Percentiles rank a stretch among this genome's conserved stretches.
Evolutionary conservation across 441 rosid species (phyloP).

Genomic region (Geranium incanum): DNA sequence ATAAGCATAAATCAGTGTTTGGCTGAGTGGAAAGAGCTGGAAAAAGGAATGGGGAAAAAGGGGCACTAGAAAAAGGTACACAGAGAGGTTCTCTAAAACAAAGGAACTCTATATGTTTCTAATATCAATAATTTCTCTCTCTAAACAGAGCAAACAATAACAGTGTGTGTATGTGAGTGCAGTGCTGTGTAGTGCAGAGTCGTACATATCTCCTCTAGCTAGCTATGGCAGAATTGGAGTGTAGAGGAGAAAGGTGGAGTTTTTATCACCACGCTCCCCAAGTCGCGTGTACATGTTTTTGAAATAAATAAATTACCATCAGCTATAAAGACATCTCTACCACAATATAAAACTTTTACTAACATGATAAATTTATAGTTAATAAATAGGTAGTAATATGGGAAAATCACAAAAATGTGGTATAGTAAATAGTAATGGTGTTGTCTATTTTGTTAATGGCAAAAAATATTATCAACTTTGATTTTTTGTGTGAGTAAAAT

Average conservation of each 20-base stretch:
- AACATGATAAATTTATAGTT: no score
- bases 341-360: no score
- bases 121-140: not conserved
- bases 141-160: not conserved
- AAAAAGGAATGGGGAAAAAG: not conserved
- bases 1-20: not conserved
- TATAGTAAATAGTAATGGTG: no score
- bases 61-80: not conserved
- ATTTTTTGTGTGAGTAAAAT: no score
- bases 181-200: not conserved
- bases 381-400: no score
- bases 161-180: not conserved
- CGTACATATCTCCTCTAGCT: constrained; percentile 1
- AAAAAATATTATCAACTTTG: no score
- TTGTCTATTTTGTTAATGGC: no score
- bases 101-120: not conserved
- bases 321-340: no score
- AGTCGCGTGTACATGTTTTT: not conserved
- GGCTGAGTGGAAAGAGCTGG: constrained; percentile 8
- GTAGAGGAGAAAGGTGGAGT: not conserved
- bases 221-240: not conserved
- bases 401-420: no score
- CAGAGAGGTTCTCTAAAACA: not conserved
- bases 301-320: no score
- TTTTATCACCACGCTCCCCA: not conserved